Evolutionary conservation across 1,139 yeast species (phyloP).

Genomic region (Scheffersomyces segobiensis): DNA sequence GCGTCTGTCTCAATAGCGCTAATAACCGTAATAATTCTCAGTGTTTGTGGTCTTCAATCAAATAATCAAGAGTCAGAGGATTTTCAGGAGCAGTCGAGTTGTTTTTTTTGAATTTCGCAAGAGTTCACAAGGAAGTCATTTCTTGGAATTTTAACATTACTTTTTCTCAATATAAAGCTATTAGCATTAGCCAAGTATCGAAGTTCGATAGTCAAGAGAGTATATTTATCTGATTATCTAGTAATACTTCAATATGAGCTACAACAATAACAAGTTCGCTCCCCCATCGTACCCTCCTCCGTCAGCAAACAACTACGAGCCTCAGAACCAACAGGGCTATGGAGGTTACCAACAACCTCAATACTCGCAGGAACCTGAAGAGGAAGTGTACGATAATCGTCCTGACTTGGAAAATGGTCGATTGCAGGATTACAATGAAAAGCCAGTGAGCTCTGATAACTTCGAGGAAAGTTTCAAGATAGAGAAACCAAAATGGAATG

Average conservation of each 20-base stretch:
- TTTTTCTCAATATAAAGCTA: not conserved
- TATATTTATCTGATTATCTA: not conserved
- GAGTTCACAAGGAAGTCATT: not conserved
- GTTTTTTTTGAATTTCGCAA: not conserved
- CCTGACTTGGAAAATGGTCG: conserved; percentile 30
- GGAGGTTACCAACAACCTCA: not conserved
- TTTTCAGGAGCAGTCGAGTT: not conserved
- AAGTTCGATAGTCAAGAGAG: not conserved
- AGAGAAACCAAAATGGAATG: conserved; percentile 67
- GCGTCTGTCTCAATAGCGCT: not conserved
- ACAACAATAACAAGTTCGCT: conserved; percentile 1
- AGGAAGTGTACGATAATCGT: conserved; percentile 11
- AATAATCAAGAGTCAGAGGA: not conserved
- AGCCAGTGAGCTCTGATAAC: conserved; percentile 34
- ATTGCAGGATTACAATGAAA: conserved; percentile 24
- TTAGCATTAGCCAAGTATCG: not conserved
- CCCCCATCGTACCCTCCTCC: conserved; percentile 8
- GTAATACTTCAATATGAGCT: not conserved
- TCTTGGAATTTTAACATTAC: not conserved
- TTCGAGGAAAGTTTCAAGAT: conserved; percentile 71
- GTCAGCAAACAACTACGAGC: conserved; percentile 1
- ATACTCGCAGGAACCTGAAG: not conserved
- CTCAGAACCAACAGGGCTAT: conserved; percentile 1
- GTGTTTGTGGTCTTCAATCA: not conserved
- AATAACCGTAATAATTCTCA: not conserved